Evolutionary conservation across 1,284 basidiomycete species (phyloP).

Genomic region (Boletus putidus): DNA sequence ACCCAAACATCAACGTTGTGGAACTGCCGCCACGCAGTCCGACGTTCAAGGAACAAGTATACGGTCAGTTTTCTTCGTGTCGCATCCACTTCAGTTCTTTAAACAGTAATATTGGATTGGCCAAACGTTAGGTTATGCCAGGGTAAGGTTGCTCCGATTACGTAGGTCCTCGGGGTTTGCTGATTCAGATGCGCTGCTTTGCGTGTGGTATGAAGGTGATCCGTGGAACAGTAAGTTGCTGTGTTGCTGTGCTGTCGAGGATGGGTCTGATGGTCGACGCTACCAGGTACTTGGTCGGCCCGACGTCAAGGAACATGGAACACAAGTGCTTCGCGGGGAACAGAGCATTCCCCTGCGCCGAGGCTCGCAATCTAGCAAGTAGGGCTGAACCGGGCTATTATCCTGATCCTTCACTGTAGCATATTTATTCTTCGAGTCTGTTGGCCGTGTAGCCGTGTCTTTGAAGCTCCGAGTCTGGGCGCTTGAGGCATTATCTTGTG

Average conservation of each 20-base stretch:
- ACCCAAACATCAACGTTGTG: slow-evolving; percentile 33
- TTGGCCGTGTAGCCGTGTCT: neutral
- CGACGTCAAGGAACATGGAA: slow-evolving; percentile 49
- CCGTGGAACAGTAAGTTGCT: slow-evolving; percentile 44
- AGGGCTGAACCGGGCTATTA: neutral
- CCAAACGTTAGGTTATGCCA: slow-evolving; percentile 36
- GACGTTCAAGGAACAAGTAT: slow-evolving; percentile 52
- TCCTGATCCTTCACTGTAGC: neutral
- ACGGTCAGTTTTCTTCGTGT: slow-evolving; percentile 39
- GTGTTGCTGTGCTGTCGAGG: slow-evolving; percentile 5
- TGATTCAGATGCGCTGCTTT: slow-evolving; percentile 3
- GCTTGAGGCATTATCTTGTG: neutral
- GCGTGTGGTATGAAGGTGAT: slow-evolving; percentile 39
- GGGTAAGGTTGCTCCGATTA: slow-evolving; percentile 23
- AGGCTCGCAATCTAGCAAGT: slow-evolving; percentile 29
- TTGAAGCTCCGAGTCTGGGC: neutral
- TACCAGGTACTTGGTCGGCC: slow-evolving; percentile 32
- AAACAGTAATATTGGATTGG: neutral
- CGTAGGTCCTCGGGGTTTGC: neutral
- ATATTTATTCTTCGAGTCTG: neutral
- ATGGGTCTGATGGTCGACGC: neutral
- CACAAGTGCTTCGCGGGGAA: slow-evolving; percentile 47
- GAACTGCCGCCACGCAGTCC: slow-evolving; percentile 31
- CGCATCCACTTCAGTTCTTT: neutral
- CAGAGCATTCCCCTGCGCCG: slow-evolving; percentile 35